A percentile compares a stretch with the other conserved stretches of the same genome.
Conservation (phyloP, 805 yeast species). For the Cyberlindnera veronae region DNA sequence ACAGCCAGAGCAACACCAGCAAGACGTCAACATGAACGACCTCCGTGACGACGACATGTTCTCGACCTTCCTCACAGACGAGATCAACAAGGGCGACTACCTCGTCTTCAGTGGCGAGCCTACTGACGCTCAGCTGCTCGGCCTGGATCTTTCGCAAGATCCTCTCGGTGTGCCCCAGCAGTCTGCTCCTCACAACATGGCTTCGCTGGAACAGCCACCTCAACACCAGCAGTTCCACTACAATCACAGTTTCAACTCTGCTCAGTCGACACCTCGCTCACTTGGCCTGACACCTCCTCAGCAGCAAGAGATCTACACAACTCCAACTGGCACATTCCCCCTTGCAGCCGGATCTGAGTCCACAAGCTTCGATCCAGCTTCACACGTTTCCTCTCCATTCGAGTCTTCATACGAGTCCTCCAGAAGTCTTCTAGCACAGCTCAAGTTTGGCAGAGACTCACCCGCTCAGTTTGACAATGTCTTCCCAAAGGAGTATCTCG, state of each 20-base stretch:
- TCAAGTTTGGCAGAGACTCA: slow-evolving; percentile 26
- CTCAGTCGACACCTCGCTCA: slow-evolving; percentile 5
- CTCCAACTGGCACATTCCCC: slow-evolving; percentile 13
- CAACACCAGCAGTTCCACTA: slow-evolving; percentile 1
- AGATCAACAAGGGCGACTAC: slow-evolving; percentile 24
- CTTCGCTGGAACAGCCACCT: too few species aligned
- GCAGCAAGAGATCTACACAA: slow-evolving; percentile 16
- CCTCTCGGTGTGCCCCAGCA: not conserved
- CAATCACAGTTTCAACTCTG: too few species aligned
- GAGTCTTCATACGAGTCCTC: slow-evolving; percentile 25
- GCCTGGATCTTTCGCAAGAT: slow-evolving; percentile 3
- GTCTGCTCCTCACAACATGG: not conserved
- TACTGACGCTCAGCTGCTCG: slow-evolving; percentile 8
- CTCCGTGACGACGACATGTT: slow-evolving; percentile 24
- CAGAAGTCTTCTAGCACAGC: slow-evolving; percentile 21
- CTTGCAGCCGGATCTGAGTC: slow-evolving; percentile 1
- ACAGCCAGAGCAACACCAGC: not conserved
- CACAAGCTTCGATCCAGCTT: not conserved
- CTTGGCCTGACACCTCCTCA: slow-evolving; percentile 5
- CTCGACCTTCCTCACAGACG: slow-evolving; percentile 24
- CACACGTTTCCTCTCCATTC: slow-evolving; percentile 1
- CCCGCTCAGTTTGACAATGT: slow-evolving; percentile 22
- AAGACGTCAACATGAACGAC: not conserved
- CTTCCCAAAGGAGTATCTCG: slow-evolving; percentile 28
- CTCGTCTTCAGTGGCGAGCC: slow-evolving; percentile 14